A percentile compares a stretch with the other conserved stretches of the same genome.
Evolutionary conservation across 352 stramenopile genomes (phyloP).

Genomic region (Phytophthora brassicae): DNA sequence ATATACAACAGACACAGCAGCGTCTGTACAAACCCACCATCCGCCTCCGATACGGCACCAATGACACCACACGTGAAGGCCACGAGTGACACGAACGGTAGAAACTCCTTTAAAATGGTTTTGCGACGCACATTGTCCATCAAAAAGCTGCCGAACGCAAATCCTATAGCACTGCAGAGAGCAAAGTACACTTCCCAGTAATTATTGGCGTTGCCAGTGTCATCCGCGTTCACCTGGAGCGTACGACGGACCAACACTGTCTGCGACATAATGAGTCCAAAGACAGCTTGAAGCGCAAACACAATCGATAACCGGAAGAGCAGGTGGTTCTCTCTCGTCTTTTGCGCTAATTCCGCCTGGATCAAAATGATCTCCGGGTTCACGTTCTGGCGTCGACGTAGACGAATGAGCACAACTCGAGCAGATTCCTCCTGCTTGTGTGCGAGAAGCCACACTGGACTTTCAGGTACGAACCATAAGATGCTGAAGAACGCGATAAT

Average conservation of each 20-base stretch:
- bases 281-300: slow-evolving; percentile 59
- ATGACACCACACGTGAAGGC: slow-evolving; percentile 64
- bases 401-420: slow-evolving; percentile 47
- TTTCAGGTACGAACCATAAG: slow-evolving; percentile 77
- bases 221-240: slow-evolving; percentile 33
- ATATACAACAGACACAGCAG: slow-evolving; percentile 71
- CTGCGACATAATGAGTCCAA: slow-evolving; percentile 72
- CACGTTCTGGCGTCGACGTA: slow-evolving; percentile 74
- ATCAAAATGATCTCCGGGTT: slow-evolving; percentile 58
- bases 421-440: slow-evolving; percentile 61
- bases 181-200: slow-evolving; percentile 67
- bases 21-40: slow-evolving; percentile 44
- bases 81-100: slow-evolving; percentile 70
- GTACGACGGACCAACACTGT: slow-evolving; percentile 51
- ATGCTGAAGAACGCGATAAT: slow-evolving; percentile 58
- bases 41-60: slow-evolving; percentile 35
- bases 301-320: slow-evolving; percentile 66
- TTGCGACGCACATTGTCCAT: slow-evolving; percentile 87
- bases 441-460: slow-evolving; percentile 71
- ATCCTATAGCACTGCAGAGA: slow-evolving; percentile 46
- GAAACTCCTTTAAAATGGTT: slow-evolving; percentile 88
- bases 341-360: slow-evolving; percentile 53
- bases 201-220: slow-evolving; percentile 26
- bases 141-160: slow-evolving; percentile 75
- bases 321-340: slow-evolving; percentile 53